These are phyloP conservation scores for Marasmius tenuissimus DNA, from an alignment of 1,284 basidiomycete species.

Conservation along the genomic window DNA sequence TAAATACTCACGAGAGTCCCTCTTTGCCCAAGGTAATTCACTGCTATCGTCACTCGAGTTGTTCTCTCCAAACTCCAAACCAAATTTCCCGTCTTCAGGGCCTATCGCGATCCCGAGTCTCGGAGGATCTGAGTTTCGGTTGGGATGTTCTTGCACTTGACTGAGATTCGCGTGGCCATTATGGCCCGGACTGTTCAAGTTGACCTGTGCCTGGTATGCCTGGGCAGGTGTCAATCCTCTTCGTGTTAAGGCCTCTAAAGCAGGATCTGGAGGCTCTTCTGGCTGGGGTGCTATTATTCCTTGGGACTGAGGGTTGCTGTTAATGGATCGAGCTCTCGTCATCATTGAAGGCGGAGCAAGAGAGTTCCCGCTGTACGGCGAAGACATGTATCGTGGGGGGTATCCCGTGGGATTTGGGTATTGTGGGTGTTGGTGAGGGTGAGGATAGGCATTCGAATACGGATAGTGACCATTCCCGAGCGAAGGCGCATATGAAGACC, in stretches of 20 bases:
- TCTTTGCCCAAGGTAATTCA: slow-evolving; percentile 62
- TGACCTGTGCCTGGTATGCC: slow-evolving; percentile 76
- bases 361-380: slow-evolving; percentile 26
- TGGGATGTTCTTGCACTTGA: slow-evolving; percentile 10
- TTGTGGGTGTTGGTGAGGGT: slow-evolving; percentile 6
- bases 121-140: slow-evolving; percentile 28
- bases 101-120: slow-evolving; percentile 55
- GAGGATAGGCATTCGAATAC: slow-evolving; percentile 7
- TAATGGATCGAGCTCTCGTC: slow-evolving; percentile 51
- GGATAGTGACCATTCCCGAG: neutral
- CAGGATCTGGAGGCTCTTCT: slow-evolving; percentile 56
- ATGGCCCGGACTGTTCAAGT: slow-evolving; percentile 40
- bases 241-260: slow-evolving; percentile 44
- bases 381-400: slow-evolving; percentile 26
- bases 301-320: slow-evolving; percentile 41
- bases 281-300: slow-evolving; percentile 48
- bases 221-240: slow-evolving; percentile 72
- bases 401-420: slow-evolving; percentile 23
- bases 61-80: slow-evolving; percentile 51
- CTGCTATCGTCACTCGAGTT: slow-evolving; percentile 45
- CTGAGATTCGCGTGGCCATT: slow-evolving; percentile 18
- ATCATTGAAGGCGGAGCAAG: slow-evolving; percentile 39
- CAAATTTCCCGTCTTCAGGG: slow-evolving; percentile 52
- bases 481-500: slow-evolving; percentile 29
- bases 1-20: slow-evolving; percentile 34